phyloP scores from a whole-genome alignment of 2,329 filamentous ascomycete genomes.

The Talaromyces sp. region DNA sequence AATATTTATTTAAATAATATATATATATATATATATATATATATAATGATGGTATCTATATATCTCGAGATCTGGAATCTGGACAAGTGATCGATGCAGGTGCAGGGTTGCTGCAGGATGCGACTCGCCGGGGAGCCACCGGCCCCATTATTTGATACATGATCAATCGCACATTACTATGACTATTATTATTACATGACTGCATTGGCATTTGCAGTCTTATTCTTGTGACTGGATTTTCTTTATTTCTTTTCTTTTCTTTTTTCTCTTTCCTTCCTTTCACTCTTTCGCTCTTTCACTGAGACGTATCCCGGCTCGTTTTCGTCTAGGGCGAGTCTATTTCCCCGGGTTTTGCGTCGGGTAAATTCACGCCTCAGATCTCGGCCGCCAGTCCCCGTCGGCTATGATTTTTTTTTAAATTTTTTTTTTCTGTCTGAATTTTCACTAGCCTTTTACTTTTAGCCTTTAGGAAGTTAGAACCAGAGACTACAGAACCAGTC shows the following conservation, averaged over 20 bases:
- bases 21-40: too few relatives aligned
- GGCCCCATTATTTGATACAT: not conserved
- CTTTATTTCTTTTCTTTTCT: too few relatives aligned
- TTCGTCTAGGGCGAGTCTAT: not conserved
- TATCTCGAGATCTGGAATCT: not conserved
- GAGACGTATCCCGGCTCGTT: not conserved
- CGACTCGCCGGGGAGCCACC: not conserved
- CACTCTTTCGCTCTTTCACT: not conserved
- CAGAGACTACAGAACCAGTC: not conserved
- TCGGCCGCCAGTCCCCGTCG: not conserved
- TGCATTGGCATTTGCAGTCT: too few relatives aligned
- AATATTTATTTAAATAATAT: too few relatives aligned
- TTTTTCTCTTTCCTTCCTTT: too few relatives aligned
- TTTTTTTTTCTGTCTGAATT: too few relatives aligned
- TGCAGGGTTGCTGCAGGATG: not conserved
- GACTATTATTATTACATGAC: not conserved
- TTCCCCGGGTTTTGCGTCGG: not conserved
- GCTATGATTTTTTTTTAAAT: not conserved
- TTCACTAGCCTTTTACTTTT: too few relatives aligned
- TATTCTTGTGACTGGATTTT: not conserved
- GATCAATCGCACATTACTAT: not conserved
- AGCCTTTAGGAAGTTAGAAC: too few relatives aligned
- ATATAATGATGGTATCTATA: not conserved
- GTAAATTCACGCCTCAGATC: not conserved
- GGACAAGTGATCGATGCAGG: too few relatives aligned